Percentiles rank a stretch among this genome's conserved stretches.
Evolutionary conservation across 2,329 filamentous ascomycete species (phyloP).

Genomic region (Colletotrichum eleusines): DNA sequence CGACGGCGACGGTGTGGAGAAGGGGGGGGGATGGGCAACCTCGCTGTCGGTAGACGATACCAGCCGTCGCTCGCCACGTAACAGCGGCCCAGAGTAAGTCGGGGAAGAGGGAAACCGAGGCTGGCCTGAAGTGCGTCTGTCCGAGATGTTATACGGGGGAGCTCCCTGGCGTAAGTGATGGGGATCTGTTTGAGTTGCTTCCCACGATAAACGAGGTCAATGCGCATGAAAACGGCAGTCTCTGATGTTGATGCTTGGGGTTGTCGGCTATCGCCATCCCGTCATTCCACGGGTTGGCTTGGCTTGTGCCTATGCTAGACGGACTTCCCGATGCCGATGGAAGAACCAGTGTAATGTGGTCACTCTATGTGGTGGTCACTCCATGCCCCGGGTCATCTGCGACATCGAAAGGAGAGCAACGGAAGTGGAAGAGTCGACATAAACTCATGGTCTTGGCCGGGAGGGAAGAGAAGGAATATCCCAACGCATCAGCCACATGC

Average conservation of each 20-base stretch:
- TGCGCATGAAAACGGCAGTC: conserved; percentile 19
- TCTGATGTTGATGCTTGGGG: neutral
- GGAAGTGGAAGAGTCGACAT: neutral
- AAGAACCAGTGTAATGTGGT: neutral
- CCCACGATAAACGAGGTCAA: conserved; percentile 9
- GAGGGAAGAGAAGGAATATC: neutral
- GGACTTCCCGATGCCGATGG: neutral
- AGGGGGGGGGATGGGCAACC: neutral
- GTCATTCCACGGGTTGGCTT: neutral
- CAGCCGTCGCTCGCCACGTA: conserved; percentile 29
- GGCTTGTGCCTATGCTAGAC: neutral
- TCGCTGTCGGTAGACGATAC: conserved; percentile 14
- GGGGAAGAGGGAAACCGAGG: neutral
- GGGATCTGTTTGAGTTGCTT: neutral
- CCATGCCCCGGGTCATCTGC: neutral
- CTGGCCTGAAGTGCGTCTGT: conserved; percentile 2
- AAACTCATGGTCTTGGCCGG: conserved; percentile 4
- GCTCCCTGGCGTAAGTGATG: neutral
- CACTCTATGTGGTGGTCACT: neutral
- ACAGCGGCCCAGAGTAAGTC: neutral
- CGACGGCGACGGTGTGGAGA: neutral
- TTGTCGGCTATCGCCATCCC: neutral
- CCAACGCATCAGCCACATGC: conserved; percentile 2
- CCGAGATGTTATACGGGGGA: neutral
- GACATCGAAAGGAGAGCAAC: neutral